Evolutionary conservation across 345 rosid species (phyloP).

Genomic region (Jatropha curcas): DNA sequence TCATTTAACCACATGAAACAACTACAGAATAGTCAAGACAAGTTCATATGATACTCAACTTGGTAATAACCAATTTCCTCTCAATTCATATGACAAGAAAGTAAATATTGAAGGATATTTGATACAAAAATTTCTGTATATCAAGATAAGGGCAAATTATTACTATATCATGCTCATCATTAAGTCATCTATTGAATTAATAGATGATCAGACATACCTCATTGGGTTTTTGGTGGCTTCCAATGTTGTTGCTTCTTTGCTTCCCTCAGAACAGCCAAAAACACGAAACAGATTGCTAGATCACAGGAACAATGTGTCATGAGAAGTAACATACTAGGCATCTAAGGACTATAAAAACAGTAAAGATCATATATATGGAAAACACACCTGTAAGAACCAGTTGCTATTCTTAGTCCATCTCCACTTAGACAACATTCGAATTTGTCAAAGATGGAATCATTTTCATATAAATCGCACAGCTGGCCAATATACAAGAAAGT

Average conservation of each 20-base stretch:
- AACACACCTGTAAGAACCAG: slow-evolving; percentile 71
- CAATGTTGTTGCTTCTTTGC: slow-evolving; percentile 51
- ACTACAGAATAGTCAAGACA: neutral
- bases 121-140: slow-evolving; percentile 6
- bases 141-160: slow-evolving; percentile 1
- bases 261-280: slow-evolving; percentile 59
- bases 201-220: slow-evolving; percentile 41
- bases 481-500: slow-evolving; percentile 31
- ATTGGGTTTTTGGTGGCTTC: slow-evolving; percentile 72
- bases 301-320: slow-evolving; percentile 7
- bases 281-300: slow-evolving; percentile 69
- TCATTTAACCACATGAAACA: neutral
- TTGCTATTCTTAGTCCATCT: slow-evolving; percentile 60
- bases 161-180: slow-evolving; percentile 4
- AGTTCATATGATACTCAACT: slow-evolving; percentile 8
- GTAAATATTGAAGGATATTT: neutral
- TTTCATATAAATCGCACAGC: slow-evolving; percentile 74
- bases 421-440: slow-evolving; percentile 65
- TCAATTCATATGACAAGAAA: neutral
- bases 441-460: slow-evolving; percentile 65
- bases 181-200: neutral
- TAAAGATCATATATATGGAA: slow-evolving; percentile 9
- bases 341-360: neutral
- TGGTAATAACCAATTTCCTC: neutral
- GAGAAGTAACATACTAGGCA: neutral